These are phyloP conservation scores for Cutaneotrichosporon cutaneum DNA, from an alignment of 1,284 basidiomycete genomes.

Conservation along the genomic window DNA sequence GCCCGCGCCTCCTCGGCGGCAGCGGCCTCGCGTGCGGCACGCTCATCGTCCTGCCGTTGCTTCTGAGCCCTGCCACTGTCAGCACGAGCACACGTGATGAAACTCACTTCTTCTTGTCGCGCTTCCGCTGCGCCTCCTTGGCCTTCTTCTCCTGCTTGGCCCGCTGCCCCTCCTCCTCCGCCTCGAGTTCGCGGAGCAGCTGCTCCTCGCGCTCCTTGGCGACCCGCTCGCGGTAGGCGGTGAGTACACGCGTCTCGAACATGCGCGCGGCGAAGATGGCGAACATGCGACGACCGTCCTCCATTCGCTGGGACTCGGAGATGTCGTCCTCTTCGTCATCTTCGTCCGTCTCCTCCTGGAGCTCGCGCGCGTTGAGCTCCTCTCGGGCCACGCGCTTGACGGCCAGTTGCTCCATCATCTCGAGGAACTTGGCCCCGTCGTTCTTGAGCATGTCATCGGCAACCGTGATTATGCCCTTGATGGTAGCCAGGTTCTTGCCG, in stretches of 20 bases:
- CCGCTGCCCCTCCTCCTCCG: slow-evolving; percentile 74
- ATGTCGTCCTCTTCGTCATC: slow-evolving; percentile 52
- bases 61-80: slow-evolving; percentile 72
- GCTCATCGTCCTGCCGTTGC: slow-evolving; percentile 85
- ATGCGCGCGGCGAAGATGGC: slow-evolving; percentile 99
- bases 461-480: slow-evolving; percentile 95
- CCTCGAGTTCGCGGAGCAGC: slow-evolving; percentile 82
- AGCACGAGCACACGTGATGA: background rate
- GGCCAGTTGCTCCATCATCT: slow-evolving; percentile 99
- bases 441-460: slow-evolving; percentile 98
- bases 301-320: slow-evolving; percentile 79
- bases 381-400: slow-evolving; percentile 90
- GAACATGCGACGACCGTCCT: slow-evolving; percentile 99
- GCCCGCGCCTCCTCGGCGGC: slow-evolving; percentile 76
- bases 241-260: slow-evolving; percentile 96
- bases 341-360: slow-evolving; percentile 62
- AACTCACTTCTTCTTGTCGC: slow-evolving; percentile 57
- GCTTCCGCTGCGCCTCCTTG: slow-evolving; percentile 97
- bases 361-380: slow-evolving; percentile 67
- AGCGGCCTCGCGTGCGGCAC: slow-evolving; percentile 72
- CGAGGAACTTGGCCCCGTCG: slow-evolving; percentile 96
- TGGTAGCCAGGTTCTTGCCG: slow-evolving; percentile 74
- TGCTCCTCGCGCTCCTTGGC: slow-evolving; percentile 86
- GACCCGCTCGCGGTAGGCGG: slow-evolving; percentile 88
- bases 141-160: slow-evolving; percentile 91